Conservation (phyloP, 805 yeast species). For the Maudiozyma turicensis region DNA sequence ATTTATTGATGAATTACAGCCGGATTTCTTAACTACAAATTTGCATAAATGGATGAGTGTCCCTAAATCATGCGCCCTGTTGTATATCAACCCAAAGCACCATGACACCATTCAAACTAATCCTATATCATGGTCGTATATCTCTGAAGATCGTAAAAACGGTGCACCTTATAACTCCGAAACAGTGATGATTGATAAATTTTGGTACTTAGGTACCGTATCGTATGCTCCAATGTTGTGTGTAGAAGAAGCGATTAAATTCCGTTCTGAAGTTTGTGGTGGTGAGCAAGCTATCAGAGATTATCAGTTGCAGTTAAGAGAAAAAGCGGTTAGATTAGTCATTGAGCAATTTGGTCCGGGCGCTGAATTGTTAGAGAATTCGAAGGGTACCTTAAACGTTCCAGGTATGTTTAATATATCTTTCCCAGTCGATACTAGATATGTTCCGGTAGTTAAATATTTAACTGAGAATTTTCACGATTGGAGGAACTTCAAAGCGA, state of each 20-base stretch:
- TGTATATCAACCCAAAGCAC: slow-evolving; percentile 46
- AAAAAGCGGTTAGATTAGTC: slow-evolving; percentile 33
- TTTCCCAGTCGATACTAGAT: slow-evolving; percentile 35
- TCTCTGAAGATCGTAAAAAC: slow-evolving; percentile 1
- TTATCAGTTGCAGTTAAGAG: slow-evolving; percentile 40
- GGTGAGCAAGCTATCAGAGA: slow-evolving; percentile 45
- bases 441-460: slow-evolving; percentile 8
- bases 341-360: slow-evolving; percentile 33
- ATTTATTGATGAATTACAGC: slow-evolving; percentile 32
- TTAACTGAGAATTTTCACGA: slow-evolving; percentile 10
- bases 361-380: slow-evolving; percentile 25
- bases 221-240: slow-evolving; percentile 36
- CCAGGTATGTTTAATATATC: slow-evolving; percentile 27
- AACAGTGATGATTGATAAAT: slow-evolving; percentile 25
- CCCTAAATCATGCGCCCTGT: slow-evolving; percentile 49
- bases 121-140: slow-evolving; percentile 43
- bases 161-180: neutral
- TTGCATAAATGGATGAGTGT: slow-evolving; percentile 61
- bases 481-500: slow-evolving; percentile 10
- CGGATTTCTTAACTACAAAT: slow-evolving; percentile 55
- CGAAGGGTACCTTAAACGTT: slow-evolving; percentile 7
- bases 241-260: slow-evolving; percentile 42
- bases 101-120: slow-evolving; percentile 44
- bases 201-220: slow-evolving; percentile 42
- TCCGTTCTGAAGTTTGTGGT: slow-evolving; percentile 39